Evolutionary conservation across 345 rosid genomes (phyloP), one percentile per base, ranked within the genome.

Genomic region (sweet orange (Citrus sinensis)): DNA sequence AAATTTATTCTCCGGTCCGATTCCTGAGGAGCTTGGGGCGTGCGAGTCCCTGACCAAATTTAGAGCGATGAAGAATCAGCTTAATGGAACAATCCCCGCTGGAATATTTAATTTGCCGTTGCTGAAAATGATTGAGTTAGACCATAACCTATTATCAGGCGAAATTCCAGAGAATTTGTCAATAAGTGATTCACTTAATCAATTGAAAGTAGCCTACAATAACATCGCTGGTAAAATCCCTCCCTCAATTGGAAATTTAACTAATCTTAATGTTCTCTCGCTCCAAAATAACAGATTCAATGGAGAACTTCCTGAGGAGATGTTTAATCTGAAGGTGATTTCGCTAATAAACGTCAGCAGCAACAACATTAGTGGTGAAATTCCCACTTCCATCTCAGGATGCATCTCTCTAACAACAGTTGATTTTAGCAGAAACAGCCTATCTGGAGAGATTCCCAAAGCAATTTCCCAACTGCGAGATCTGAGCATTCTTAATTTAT

Each of bases 351-450:
- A 86, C 80, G 46, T 87, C 72, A 89, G 90, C 30, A 81, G 78
- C 32, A 95, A 95, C 85, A 83, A 82, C 79, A 37, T 93, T 8
- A 80, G 69, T 19, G 97, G 99, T 1, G 85, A 82, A 24, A 90
- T 92, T 61, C 96, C 97, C 0, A 51, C 79, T 40, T 86, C 95
- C 0, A 82, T 92, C 72, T 49, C 91, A 0, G 70, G 69, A 0
- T 89, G 91, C 67, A 59, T 75, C 2, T 86, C 93, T 7, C 78
- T 93, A 16, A 89, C 83, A 13, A 84, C 89, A 9, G 76, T 90
- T 69, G 99, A 93, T 86, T 83, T 95, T 67, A 91, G 96, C 78
- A 79, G 84, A 67, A 95, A 93, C 88, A 81, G 62, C 2, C 87
- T 93, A 40, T 37, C 7, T 6, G 98, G 98, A 16, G 88, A 83